These are phyloP conservation scores for Teunomyces barrocoloradensis DNA, from an alignment of 805 yeast genomes.

Conservation along the genomic window DNA sequence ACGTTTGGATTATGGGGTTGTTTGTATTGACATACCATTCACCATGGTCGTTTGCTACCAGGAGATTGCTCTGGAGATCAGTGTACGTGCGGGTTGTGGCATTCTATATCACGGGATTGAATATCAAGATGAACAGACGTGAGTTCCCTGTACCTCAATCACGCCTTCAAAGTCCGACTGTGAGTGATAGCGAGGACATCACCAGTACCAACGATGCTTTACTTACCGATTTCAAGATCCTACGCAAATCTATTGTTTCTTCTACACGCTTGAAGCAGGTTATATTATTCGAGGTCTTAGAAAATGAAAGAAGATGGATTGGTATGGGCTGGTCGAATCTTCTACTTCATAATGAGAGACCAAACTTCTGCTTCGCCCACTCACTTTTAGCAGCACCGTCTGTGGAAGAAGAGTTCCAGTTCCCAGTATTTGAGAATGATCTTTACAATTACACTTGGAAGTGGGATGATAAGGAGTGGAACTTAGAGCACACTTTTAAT, in stretches of 20 bases:
- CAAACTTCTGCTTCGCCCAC: constrained; percentile 45
- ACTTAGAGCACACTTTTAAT: constrained; percentile 40
- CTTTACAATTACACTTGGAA: constrained; percentile 47
- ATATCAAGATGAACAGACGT: constrained; percentile 8
- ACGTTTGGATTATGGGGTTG: constrained; percentile 36
- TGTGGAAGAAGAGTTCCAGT: constrained; percentile 36
- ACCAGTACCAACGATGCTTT: constrained; percentile 14
- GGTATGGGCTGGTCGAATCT: constrained; percentile 58
- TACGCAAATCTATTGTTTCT: constrained; percentile 36
- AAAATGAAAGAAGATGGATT: constrained; percentile 61
- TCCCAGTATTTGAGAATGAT: constrained; percentile 43
- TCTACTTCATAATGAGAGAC: constrained; percentile 51
- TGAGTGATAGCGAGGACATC: constrained; percentile 16
- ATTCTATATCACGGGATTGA: constrained; percentile 40
- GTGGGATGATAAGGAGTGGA: constrained; percentile 58
- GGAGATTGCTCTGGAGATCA: constrained; percentile 52
- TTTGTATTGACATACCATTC: constrained; percentile 44
- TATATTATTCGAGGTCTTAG: constrained; percentile 49
- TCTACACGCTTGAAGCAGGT: constrained; percentile 46
- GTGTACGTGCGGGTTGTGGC: constrained; percentile 38
- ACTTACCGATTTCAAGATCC: constrained; percentile 36
- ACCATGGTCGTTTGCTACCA: constrained; percentile 44
- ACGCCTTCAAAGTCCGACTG: constrained; percentile 16
- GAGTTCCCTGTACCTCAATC: constrained; percentile 9
- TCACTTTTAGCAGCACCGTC: constrained; percentile 28